phyloP scores from a whole-genome alignment of 305 asterid species.

The Fraxinus platypoda region DNA sequence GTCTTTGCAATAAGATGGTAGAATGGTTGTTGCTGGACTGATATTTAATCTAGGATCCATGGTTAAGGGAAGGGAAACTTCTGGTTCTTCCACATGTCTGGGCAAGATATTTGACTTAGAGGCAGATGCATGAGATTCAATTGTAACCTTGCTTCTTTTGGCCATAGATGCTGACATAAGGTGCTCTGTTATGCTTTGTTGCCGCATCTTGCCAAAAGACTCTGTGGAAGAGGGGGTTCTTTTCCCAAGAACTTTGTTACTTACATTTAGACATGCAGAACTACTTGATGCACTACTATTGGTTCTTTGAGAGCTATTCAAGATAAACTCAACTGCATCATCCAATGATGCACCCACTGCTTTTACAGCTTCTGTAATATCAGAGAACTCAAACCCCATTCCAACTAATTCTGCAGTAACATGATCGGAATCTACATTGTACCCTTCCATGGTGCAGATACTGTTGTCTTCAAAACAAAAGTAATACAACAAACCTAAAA shows the following conservation, averaged over 20 bases:
- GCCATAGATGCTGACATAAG: constrained; percentile 32
- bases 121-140: constrained; percentile 16
- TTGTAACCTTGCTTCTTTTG: constrained; percentile 37
- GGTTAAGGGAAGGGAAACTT: constrained; percentile 20
- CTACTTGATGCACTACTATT: constrained; percentile 35
- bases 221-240: constrained; percentile 31
- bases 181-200: constrained; percentile 47
- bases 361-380: constrained; percentile 50
- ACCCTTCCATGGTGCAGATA: constrained; percentile 36
- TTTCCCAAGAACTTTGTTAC: constrained; percentile 32
- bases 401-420: constrained; percentile 52
- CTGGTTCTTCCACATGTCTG: constrained; percentile 23
- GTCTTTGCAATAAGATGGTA: constrained; percentile 30
- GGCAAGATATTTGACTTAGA: constrained; percentile 26
- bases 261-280: constrained; percentile 13
- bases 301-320: constrained; percentile 43
- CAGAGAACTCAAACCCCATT: constrained; percentile 64
- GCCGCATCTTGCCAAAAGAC: constrained; percentile 45
- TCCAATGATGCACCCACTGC: constrained; percentile 62
- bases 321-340: constrained; percentile 55
- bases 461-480: constrained; percentile 18
- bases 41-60: constrained; percentile 16
- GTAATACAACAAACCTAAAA: neutral
- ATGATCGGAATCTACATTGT: constrained; percentile 37
- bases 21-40: constrained; percentile 13